Base-by-base conservation (phyloP, 306 rosid species). In the Acacia acuminata region DNA sequence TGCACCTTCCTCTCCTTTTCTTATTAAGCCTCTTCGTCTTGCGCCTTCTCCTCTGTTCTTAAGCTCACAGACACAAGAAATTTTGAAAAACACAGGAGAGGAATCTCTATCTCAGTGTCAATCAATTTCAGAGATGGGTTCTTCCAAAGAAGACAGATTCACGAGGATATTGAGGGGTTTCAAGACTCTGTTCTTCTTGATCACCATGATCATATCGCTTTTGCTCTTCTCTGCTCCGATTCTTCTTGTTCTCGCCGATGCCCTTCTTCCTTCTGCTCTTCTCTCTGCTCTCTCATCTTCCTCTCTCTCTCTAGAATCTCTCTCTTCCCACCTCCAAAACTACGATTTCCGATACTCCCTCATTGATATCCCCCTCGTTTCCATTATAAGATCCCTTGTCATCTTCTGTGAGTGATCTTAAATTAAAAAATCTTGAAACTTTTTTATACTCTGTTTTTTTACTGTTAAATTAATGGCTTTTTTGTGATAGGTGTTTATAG, bases 291-390 rank as follows among this genome's bases (percentile, higher is more conserved):
- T 79, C n/a, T 82, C 80, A 20, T 84, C 92, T 20, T 64, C 81
- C 20, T 60, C 89, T 51, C 69, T 88, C 20, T 83, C 88, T 32
- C 50, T 81, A 0, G 36, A 76, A 48, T 17, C 85, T 19, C 85
- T 91, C 24, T 80, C 90, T 74, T 88, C 87, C 61, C 89, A 87
- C 68, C 73, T 92, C 84, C 32, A 27, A 10, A 75, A 88, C 88
- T 92, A 92, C 85, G 92, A 92, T 71, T 92, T 90, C 20, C 87
- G 91, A 4, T 87, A 82, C 84, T 92, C 97, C 20, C 94, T 90
- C 76, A 78, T 90, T 43, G 97, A 92, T 43, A 90, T 92, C 25
- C 97, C 97, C 14, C 83, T 90, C 66, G 78, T 92, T 1, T 92
- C 97, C 34, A 77, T 88, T 16, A 11, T 83, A 7, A 50, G 97